Evolutionary conservation across 108 stramenopile genomes (phyloP), one percentile per base, ranked within the genome.

Genomic region (Fistulifera solaris): DNA sequence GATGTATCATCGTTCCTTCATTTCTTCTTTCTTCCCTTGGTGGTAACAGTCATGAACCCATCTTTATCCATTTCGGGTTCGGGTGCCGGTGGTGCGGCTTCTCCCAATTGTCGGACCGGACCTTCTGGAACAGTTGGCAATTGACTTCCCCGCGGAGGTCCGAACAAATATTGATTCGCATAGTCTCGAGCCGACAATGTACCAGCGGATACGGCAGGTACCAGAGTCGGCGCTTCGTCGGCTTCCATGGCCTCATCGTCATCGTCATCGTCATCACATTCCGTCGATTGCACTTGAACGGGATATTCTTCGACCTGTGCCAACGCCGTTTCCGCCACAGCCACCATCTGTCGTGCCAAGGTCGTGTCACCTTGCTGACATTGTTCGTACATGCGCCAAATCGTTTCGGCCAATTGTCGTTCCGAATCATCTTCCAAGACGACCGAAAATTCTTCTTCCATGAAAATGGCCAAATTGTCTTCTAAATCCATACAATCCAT

Each of bases 401-500:
- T 75, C 13, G 70, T 54, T 43, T 71, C 75, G 2, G 90, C 84
- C 8, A 92, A 56, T 70, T 88, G 77, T 27, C 66, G 51, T 43
- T 92, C 90, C 10, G 74, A 76, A 18, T 68, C 66, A 46, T 92
- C 90, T 58, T 92, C 90, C 52, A 92, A 43, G 8, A 79, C 68
- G 0, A 92, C 76, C n/a, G 79, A 75, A 61, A 88, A 88, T 56
- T 92, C 85, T 59, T 92, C 86, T 59, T 92, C 90, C 72, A 92
- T 75, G 52, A 84, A 92, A 24, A 71, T 73, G 4, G 76, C 68
- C 46, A 92, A 68, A 49, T 83, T 71, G 48, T 92, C 90, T 65
- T 84, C 82, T 39, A 84, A 61, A 64, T 84, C 82, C 25, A 27
- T 27, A 5, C 4, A 3, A 27, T 27, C 25, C 22, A 16, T 12